Conservation (phyloP, 192 early-diverging fungal species). For the Backusella luteola region DNA sequence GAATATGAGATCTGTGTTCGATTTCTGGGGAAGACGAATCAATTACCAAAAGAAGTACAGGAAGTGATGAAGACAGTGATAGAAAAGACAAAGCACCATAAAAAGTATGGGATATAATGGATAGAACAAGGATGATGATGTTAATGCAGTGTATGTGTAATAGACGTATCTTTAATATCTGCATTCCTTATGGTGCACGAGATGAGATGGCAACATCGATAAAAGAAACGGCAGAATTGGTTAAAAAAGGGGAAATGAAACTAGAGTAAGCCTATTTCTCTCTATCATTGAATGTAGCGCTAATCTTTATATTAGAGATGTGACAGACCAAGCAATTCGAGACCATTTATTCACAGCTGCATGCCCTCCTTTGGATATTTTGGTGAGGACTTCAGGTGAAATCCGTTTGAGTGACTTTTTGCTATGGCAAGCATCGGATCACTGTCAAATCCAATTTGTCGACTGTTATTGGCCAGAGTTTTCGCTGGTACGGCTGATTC, state of each 20-base stretch:
- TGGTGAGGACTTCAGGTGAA: constrained; percentile 96
- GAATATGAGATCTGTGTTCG: constrained; percentile 74
- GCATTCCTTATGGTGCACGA: constrained; percentile 87
- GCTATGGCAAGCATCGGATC: constrained; percentile 38
- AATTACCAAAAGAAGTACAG: constrained; percentile 67
- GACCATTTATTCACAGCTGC: constrained; percentile 61
- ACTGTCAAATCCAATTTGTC: constrained; percentile 85
- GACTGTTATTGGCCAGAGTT: constrained; percentile 96
- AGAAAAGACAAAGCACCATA: constrained; percentile 65
- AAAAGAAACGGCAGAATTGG: constrained; percentile 51
- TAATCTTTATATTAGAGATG: constrained; percentile 45
- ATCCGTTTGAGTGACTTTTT: constrained; percentile 89
- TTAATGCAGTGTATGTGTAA: not conserved
- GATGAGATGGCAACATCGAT: constrained; percentile 87
- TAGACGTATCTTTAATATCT: constrained; percentile 84
- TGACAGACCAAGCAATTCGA: constrained; percentile 58
- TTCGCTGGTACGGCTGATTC: constrained; percentile 81
- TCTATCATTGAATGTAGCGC: not conserved
- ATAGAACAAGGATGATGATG: not conserved
- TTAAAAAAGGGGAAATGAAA: constrained; percentile 51
- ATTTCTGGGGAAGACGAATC: constrained; percentile 71
- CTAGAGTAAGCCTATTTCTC: constrained; percentile 27
- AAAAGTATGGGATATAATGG: constrained; percentile 29
- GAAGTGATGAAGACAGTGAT: constrained; percentile 61
- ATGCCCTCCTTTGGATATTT: constrained; percentile 77